A percentile compares a stretch with the other conserved stretches of the same genome.
These are phyloP conservation scores for Simplicillium aogashimaense DNA, from an alignment of 2,329 filamentous ascomycete species.

Conservation along the genomic window DNA sequence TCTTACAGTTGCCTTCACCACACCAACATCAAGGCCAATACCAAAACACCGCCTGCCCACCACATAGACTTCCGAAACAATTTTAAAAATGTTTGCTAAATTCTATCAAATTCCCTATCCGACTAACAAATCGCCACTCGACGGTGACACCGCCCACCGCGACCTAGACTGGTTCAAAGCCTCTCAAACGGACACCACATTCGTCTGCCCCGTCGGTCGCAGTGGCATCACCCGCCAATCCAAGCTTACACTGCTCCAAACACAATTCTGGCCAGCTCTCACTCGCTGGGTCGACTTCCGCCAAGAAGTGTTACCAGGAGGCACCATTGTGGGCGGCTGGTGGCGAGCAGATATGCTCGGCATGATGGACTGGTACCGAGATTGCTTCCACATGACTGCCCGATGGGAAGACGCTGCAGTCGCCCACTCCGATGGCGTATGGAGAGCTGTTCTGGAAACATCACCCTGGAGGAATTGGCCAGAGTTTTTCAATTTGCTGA, in stretches of 20 bases:
- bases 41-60: background rate
- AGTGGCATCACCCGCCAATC: conserved; percentile 9
- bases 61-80: background rate
- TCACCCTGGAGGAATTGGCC: conserved; percentile 18
- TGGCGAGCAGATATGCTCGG: conserved; percentile 14
- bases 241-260: conserved; percentile 13
- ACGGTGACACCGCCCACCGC: conserved; percentile 12
- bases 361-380: conserved; percentile 19
- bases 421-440: conserved; percentile 14
- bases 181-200: conserved; percentile 11
- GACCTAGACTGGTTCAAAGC: conserved; percentile 12
- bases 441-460: conserved; percentile 11
- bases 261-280: conserved; percentile 15
- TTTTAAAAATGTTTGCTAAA: conserved; percentile 3
- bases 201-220: conserved; percentile 8
- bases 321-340: conserved; percentile 13
- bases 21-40: too few species aligned
- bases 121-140: conserved; percentile 13
- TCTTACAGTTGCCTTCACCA: too few species aligned
- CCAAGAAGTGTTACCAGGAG: conserved; percentile 11
- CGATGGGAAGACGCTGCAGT: conserved; percentile 9
- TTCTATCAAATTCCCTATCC: conserved; percentile 11
- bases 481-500: conserved; percentile 12
- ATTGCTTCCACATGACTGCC: conserved; percentile 11
- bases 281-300: conserved; percentile 14